Evolutionary conservation across 225 moss, liverwort and hornwort species (phyloP), one percentile per base, ranked within the genome.

Genomic region (Polytrichum commune): DNA sequence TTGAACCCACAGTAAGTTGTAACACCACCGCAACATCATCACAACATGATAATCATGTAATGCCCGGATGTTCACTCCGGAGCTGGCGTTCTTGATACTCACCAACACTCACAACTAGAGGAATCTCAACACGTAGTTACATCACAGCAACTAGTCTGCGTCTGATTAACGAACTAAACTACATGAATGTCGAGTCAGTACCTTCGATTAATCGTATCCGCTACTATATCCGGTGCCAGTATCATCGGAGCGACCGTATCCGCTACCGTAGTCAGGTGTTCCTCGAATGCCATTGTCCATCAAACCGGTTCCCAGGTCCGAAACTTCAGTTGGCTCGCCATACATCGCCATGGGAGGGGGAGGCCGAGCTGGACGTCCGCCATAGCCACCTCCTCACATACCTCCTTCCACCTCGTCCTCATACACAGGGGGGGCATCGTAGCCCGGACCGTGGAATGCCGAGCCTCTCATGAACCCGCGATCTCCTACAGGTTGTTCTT

Each of bases 221-320:
- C 26, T 26, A 26, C 26, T 26, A 26, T 26, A 26, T 26, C 24
- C 62, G 9, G 62, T 25, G 62, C 26, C 62, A 25, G 24, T 25
- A 10, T 4, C 62, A 5, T 66, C 66, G 0, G 38, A 46, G 1
- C 33, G 66, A 2, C 66, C 66, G 38, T 66, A 66, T 9, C 66
- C 66, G 16, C 8, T 1, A 24, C 33, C 33, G 20, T 66, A 66
- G 24, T 66, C 66, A 18, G 7, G 19, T 23, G 22, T 19, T 1
- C 38, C 38, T n/a, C 66, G 66, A 46, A 66, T 46, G 7, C 35
- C 66, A 35, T 19, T 19, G n/a, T 66, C 66, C 66, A 66, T 66
- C 24, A 66, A n/a, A 19, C 66, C 66, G 3, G 19, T 46, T n/a
- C 66, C 66, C 22, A 66, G 35, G 38, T 66, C 66, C 0, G 66